These are phyloP conservation scores for Phytophthora europaea DNA, from an alignment of 352 stramenopile genomes.

Conservation along the genomic window DNA sequence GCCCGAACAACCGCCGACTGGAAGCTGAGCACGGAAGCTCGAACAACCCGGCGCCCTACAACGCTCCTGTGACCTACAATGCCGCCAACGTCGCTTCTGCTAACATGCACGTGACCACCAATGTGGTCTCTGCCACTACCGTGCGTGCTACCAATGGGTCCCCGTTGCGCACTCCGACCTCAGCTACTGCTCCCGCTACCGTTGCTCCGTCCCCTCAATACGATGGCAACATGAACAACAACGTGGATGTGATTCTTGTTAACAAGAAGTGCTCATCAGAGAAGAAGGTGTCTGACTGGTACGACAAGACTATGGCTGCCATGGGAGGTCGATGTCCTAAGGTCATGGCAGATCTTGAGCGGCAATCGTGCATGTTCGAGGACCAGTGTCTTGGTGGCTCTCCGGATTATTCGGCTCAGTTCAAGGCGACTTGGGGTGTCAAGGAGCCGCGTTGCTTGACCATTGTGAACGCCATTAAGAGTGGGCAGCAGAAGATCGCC, in stretches of 20 bases:
- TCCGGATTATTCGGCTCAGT: slow-evolving; percentile 48
- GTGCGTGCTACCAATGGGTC: too few species aligned
- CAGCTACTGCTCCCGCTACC: slow-evolving; percentile 2
- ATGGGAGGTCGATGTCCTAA: slow-evolving; percentile 47
- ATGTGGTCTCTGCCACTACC: not conserved
- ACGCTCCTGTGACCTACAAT: not conserved
- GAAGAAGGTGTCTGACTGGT: slow-evolving; percentile 48
- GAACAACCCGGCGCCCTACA: not conserved
- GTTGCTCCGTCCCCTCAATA: slow-evolving; percentile 20
- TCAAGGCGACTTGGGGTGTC: slow-evolving; percentile 56
- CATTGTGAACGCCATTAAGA: slow-evolving; percentile 56
- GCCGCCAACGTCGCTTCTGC: not conserved
- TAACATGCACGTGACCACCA: not conserved
- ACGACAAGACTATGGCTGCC: slow-evolving; percentile 40
- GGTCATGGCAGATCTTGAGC: slow-evolving; percentile 57
- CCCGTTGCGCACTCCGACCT: not conserved
- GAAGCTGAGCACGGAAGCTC: slow-evolving; percentile 24
- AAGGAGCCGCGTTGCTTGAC: slow-evolving; percentile 50
- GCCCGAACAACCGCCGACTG: slow-evolving; percentile 20
- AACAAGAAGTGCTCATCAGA: slow-evolving; percentile 32
- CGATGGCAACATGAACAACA: slow-evolving; percentile 33
- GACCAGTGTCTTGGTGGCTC: slow-evolving; percentile 59
- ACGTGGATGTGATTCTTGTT: slow-evolving; percentile 46
- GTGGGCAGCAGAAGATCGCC: slow-evolving; percentile 42
- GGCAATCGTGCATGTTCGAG: slow-evolving; percentile 63